Evolutionary conservation across 768 basidiomycete species (phyloP).

Genomic region (Candolleomyces efflorescens): DNA sequence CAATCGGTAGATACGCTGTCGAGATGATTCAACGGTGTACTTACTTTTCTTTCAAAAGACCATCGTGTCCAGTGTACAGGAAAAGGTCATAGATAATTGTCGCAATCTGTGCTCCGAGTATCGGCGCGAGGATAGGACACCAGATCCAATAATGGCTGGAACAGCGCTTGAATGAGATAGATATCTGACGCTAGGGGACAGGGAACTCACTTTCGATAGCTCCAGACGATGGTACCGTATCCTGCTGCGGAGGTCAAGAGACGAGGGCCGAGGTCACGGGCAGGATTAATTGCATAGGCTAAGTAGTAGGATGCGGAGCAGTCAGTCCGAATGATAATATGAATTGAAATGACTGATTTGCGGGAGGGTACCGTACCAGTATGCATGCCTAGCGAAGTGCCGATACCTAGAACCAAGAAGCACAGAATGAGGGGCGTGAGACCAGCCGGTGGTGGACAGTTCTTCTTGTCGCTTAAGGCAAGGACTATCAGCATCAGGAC

Average conservation of each 20-base stretch:
- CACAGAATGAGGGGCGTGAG: constrained; percentile 54
- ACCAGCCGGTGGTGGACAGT: constrained; percentile 43
- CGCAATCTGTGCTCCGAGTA: constrained; percentile 52
- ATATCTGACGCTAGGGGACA: neutral
- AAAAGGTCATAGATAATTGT: constrained; percentile 54
- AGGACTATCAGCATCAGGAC: constrained; percentile 53
- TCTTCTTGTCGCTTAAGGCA: constrained; percentile 48
- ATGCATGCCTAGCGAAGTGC: constrained; percentile 54
- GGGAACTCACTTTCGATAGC: constrained; percentile 33
- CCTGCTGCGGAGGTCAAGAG: constrained; percentile 66
- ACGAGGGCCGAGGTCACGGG: constrained; percentile 52
- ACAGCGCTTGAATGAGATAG: neutral
- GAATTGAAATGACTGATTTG: neutral
- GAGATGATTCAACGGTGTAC: too few relatives aligned
- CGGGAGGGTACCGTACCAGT: constrained; percentile 33
- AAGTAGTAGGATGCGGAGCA: neutral
- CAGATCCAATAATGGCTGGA: constrained; percentile 71
- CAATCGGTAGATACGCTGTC: too few relatives aligned
- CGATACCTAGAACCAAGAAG: constrained; percentile 53
- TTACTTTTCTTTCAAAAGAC: too few relatives aligned
- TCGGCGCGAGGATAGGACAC: constrained; percentile 56
- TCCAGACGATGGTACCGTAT: constrained; percentile 46
- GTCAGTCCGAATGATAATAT: neutral
- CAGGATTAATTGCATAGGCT: constrained; percentile 39
- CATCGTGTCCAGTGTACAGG: constrained; percentile 39